Evolutionary conservation across 768 basidiomycete genomes (phyloP).

Genomic region (Clitopilus passeckerianus): DNA sequence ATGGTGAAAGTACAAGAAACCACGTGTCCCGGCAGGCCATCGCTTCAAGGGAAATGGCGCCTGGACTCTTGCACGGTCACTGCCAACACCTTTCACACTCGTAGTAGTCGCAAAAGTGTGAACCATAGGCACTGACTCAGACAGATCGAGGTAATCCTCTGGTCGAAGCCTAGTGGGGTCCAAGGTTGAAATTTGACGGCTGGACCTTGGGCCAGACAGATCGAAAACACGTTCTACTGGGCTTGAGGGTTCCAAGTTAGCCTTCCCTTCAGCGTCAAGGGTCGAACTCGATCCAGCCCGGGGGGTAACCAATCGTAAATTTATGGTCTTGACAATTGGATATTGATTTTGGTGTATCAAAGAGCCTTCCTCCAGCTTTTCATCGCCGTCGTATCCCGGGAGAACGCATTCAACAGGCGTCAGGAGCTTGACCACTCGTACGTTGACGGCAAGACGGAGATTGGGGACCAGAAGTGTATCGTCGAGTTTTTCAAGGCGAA

Average conservation of each 20-base stretch:
- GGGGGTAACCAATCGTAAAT: not conserved
- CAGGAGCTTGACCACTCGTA: not conserved
- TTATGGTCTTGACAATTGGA: not conserved
- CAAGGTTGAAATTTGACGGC: not conserved
- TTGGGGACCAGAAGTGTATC: not conserved
- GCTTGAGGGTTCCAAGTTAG: too few relatives aligned
- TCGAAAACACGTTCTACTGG: not conserved
- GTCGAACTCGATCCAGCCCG: not conserved
- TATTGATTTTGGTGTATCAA: not conserved
- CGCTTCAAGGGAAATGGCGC: not conserved
- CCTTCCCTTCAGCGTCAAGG: too few relatives aligned
- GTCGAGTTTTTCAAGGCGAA: not conserved
- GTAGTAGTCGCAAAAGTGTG: not conserved
- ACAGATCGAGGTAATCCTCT: not conserved
- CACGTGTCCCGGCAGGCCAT: not conserved
- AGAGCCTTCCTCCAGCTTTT: not conserved
- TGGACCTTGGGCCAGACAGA: too few relatives aligned
- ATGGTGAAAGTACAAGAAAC: not conserved
- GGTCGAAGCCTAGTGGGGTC: not conserved
- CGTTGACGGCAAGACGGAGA: not conserved
- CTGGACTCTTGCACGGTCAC: not conserved
- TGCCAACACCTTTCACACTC: not conserved
- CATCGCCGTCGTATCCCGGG: not conserved
- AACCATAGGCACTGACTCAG: not conserved
- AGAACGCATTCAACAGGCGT: not conserved